Conservation (phyloP, 371 early-diverging fungal genomes). For the Rhizomucor pusillus region DNA sequence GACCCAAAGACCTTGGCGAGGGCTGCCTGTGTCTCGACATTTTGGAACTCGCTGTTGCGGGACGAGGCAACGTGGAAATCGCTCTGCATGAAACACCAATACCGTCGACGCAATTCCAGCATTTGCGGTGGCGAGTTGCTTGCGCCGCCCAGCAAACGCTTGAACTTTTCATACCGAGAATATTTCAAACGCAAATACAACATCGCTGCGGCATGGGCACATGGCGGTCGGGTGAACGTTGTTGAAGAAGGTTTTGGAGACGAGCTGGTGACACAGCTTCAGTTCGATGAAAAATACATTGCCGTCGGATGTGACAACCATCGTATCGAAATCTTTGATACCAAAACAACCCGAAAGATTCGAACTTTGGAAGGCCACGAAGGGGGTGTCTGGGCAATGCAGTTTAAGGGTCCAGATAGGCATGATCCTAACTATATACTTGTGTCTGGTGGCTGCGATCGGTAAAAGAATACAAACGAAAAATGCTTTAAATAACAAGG, state of each 20-base stretch:
- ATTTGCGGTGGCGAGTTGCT: constrained; percentile 51
- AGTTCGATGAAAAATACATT: constrained; percentile 84
- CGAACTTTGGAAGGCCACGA: constrained; percentile 82
- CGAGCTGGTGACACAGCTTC: constrained; percentile 82
- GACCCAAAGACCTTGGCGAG: constrained; percentile 74
- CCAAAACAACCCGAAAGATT: constrained; percentile 61
- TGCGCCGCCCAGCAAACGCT: constrained; percentile 42
- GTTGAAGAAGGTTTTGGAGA: constrained; percentile 75
- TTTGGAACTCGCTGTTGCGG: constrained; percentile 76
- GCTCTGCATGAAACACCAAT: constrained; percentile 51
- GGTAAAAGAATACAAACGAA: constrained; percentile 37
- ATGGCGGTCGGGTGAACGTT: constrained; percentile 65
- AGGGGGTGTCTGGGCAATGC: constrained; percentile 96
- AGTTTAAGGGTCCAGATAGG: constrained; percentile 63
- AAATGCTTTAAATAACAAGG: background rate
- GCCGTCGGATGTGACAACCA: constrained; percentile 86
- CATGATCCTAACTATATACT: constrained; percentile 67
- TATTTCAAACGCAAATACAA: constrained; percentile 73
- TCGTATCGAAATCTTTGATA: constrained; percentile 82
- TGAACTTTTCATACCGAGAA: constrained; percentile 66
- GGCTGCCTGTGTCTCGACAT: constrained; percentile 68
- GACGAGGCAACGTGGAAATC: constrained; percentile 52
- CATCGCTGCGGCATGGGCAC: constrained; percentile 76
- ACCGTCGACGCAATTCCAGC: constrained; percentile 45
- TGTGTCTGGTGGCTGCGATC: constrained; percentile 79